phyloP scores from a whole-genome alignment of 2,329 filamentous ascomycete genomes.

The Neophaeococcomyces aloes region DNA sequence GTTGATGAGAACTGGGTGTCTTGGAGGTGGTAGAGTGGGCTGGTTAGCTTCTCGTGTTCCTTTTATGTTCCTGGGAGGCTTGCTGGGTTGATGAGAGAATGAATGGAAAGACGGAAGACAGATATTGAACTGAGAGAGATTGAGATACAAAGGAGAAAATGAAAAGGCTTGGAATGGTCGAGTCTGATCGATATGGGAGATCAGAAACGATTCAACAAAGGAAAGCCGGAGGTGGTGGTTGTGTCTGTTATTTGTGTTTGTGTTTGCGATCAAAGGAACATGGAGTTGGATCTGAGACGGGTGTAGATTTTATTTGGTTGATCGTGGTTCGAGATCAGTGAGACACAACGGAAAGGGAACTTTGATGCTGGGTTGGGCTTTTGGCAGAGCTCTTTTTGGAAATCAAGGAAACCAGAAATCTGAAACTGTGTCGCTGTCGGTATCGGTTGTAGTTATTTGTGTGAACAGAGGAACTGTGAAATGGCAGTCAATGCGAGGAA shows the following conservation, averaged over 20 bases:
- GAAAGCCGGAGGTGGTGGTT: not conserved
- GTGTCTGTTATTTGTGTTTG: not conserved
- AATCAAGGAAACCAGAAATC: too few relatives aligned
- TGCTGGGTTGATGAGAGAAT: not conserved
- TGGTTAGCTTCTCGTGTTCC: constrained; percentile 6
- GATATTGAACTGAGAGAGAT: not conserved
- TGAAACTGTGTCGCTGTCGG: not conserved
- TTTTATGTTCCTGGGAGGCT: too few relatives aligned
- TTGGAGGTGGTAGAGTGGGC: not conserved
- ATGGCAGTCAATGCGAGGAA: not conserved
- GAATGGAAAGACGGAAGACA: too few relatives aligned
- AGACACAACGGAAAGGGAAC: not conserved
- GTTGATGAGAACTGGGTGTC: not conserved
- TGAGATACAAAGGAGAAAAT: not conserved
- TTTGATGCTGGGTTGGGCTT: not conserved
- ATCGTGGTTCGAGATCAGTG: constrained; percentile 6
- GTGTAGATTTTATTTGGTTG: constrained; percentile 1
- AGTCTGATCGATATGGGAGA: not conserved
- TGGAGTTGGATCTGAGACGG: constrained; percentile 1
- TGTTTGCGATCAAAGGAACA: not conserved
- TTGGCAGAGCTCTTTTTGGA: constrained; percentile 1
- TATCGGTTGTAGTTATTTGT: too few relatives aligned
- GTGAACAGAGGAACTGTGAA: too few relatives aligned
- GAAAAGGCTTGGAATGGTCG: not conserved
- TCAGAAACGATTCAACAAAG: constrained; percentile 7